phyloP scores from a whole-genome alignment of 331 rosid genomes.

The Pyracantha coccinea region DNA sequence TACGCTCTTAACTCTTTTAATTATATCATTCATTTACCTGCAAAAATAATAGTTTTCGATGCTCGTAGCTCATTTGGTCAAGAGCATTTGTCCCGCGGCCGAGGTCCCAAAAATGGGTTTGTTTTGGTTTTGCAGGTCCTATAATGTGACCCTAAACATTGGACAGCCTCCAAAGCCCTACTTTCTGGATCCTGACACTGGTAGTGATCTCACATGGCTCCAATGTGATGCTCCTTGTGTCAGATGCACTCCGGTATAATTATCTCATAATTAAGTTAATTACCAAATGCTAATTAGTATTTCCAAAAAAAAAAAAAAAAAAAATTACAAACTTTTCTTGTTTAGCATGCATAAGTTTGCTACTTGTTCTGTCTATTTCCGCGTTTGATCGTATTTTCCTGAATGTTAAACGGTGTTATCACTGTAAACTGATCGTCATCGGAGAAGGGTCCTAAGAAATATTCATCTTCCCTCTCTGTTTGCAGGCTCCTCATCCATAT shows the following conservation, averaged over 20 bases:
- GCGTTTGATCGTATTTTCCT: background rate
- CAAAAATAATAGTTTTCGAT: too few species aligned
- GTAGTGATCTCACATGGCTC: conserved; percentile 98
- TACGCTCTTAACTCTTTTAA: background rate
- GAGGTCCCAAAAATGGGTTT: background rate
- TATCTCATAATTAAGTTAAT: background rate
- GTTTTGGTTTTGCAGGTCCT: conserved; percentile 43
- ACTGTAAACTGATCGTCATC: too few species aligned
- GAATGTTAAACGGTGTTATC: background rate
- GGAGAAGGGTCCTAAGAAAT: background rate
- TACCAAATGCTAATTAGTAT: too few species aligned
- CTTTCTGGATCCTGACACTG: conserved; percentile 88
- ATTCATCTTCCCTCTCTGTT: conserved; percentile 6
- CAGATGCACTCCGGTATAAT: conserved; percentile 56
- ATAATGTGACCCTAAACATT: conserved; percentile 67
- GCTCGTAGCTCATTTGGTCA: too few species aligned
- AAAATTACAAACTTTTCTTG: background rate
- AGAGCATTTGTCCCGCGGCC: too few species aligned
- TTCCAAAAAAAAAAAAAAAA: too few species aligned
- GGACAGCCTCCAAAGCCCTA: conserved; percentile 88
- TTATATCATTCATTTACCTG: too few species aligned
- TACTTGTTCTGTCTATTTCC: background rate
- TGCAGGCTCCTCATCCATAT: conserved; percentile 79
- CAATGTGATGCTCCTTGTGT: conserved; percentile 87
- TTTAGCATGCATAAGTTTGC: background rate